Percentiles rank a stretch among this genome's conserved stretches.
Conservation (phyloP, 108 stramenopile genomes). For the Mediolabrus comicus region DNA sequence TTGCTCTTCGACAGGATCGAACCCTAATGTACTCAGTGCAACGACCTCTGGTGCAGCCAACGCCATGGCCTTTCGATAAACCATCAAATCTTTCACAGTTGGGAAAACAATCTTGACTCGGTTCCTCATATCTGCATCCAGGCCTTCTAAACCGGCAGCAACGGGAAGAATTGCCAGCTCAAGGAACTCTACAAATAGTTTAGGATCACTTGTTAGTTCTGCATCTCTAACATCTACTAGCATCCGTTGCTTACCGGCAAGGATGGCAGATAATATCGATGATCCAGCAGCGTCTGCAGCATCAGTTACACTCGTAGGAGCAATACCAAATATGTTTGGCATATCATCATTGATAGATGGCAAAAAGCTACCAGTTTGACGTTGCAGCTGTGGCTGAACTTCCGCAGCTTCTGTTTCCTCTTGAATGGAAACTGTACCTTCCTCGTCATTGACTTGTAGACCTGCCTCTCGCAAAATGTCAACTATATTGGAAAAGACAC, state of each 20-base stretch:
- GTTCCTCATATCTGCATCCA: slow-evolving; percentile 60
- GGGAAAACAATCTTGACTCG: slow-evolving; percentile 91
- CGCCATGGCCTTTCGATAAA: slow-evolving; percentile 80
- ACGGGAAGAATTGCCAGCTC: slow-evolving; percentile 83
- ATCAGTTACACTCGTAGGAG: slow-evolving; percentile 83
- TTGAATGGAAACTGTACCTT: neutral
- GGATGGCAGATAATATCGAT: slow-evolving; percentile 75
- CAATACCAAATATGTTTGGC: slow-evolving; percentile 81
- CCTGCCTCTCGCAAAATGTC: slow-evolving; percentile 71
- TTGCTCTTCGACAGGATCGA: slow-evolving; percentile 78
- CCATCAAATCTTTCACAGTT: slow-evolving; percentile 80
- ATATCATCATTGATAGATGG: slow-evolving; percentile 60
- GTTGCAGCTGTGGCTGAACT: slow-evolving; percentile 2
- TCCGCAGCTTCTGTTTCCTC: slow-evolving; percentile 3
- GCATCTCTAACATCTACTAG: slow-evolving; percentile 91
- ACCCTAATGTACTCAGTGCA: slow-evolving; percentile 79
- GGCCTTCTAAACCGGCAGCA: slow-evolving; percentile 85
- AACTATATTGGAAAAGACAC: slow-evolving; percentile 60
- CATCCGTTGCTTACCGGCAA: slow-evolving; percentile 89
- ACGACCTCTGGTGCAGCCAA: slow-evolving; percentile 86
- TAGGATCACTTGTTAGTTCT: slow-evolving; percentile 73
- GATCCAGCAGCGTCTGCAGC: slow-evolving; percentile 88
- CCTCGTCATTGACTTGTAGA: slow-evolving; percentile 46
- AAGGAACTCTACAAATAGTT: slow-evolving; percentile 82
- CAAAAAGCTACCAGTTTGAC: slow-evolving; percentile 6